Conservation (phyloP, 345 rosid species). For the Boechera retrofracta region DNA sequence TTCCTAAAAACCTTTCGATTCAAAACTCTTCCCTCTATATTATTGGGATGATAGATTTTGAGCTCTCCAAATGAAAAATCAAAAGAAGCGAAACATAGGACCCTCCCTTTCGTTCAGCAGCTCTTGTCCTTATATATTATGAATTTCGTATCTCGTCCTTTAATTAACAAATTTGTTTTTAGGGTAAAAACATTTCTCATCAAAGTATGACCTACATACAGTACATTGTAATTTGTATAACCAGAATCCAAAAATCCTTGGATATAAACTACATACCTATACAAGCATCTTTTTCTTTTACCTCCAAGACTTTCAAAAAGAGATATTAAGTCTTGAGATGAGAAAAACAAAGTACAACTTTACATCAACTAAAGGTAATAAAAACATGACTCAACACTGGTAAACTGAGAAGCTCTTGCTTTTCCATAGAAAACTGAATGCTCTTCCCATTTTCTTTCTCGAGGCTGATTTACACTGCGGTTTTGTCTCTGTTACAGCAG, state of each 20-base stretch:
- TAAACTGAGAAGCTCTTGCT: slow-evolving; percentile 80
- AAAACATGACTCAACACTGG: slow-evolving; percentile 52
- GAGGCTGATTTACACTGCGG: slow-evolving; percentile 76
- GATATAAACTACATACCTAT: slow-evolving; percentile 21
- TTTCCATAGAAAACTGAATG: slow-evolving; percentile 80
- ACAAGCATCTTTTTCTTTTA: slow-evolving; percentile 15
- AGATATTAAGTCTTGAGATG: slow-evolving; percentile 30
- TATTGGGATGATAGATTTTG: no score
- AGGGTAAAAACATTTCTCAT: not conserved
- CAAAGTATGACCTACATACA: not conserved
- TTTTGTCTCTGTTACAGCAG: slow-evolving; percentile 56
- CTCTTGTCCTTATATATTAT: not conserved
- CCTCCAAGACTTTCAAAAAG: slow-evolving; percentile 42
- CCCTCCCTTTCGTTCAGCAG: not conserved
- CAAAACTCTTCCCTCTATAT: slow-evolving; percentile 7
- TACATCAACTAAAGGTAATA: slow-evolving; percentile 44
- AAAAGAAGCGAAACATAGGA: not conserved
- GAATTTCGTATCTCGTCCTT: not conserved
- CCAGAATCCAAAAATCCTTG: slow-evolving; percentile 16
- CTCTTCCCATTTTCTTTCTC: slow-evolving; percentile 76
- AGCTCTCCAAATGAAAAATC: not conserved
- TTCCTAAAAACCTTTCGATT: slow-evolving; percentile 7
- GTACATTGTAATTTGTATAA: slow-evolving; percentile 1
- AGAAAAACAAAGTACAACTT: slow-evolving; percentile 39
- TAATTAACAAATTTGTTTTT: not conserved